Conservation (phyloP, 2,329 filamentous ascomycete genomes). For the Colletotrichum shisoi region DNA sequence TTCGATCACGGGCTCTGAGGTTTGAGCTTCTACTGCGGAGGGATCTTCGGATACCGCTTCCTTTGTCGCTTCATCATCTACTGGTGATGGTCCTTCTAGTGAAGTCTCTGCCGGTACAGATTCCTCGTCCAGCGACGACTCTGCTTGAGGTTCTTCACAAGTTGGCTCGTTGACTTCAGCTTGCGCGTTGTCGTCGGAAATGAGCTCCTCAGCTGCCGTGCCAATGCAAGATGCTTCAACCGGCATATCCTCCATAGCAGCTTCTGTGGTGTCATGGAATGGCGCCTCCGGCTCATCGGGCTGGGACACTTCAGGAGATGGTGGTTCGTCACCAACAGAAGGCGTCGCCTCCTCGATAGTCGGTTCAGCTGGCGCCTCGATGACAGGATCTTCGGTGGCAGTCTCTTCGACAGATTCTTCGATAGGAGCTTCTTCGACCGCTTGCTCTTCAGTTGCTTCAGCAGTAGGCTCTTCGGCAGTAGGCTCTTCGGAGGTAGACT, state of each 20-base stretch:
- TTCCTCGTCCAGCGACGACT: neutral
- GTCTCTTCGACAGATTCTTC: constrained; percentile 11
- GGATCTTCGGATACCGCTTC: neutral
- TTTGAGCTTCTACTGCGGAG: constrained; percentile 13
- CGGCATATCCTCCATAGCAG: neutral
- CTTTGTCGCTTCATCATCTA: neutral
- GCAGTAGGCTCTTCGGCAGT: constrained; percentile 4
- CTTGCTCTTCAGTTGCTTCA: neutral
- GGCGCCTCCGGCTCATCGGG: constrained; percentile 2
- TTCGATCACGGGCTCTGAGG: constrained; percentile 19
- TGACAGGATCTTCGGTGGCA: neutral
- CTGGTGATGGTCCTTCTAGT: neutral
- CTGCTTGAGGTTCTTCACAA: neutral
- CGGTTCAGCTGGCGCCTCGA: constrained; percentile 28
- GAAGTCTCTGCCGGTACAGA: neutral
- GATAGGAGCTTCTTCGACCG: constrained; percentile 12
- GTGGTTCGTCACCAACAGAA: neutral
- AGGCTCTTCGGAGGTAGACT: constrained; percentile 17
- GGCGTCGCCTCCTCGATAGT: neutral
- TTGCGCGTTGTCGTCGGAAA: neutral
- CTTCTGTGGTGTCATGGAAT: neutral
- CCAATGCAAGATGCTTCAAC: neutral
- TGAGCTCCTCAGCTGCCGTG: constrained; percentile 27
- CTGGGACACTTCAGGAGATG: neutral
- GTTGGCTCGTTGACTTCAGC: neutral